Evolutionary conservation across 768 basidiomycete genomes (phyloP), one percentile per base, ranked within the genome.

Genomic region (Tubosaeta sp.): DNA sequence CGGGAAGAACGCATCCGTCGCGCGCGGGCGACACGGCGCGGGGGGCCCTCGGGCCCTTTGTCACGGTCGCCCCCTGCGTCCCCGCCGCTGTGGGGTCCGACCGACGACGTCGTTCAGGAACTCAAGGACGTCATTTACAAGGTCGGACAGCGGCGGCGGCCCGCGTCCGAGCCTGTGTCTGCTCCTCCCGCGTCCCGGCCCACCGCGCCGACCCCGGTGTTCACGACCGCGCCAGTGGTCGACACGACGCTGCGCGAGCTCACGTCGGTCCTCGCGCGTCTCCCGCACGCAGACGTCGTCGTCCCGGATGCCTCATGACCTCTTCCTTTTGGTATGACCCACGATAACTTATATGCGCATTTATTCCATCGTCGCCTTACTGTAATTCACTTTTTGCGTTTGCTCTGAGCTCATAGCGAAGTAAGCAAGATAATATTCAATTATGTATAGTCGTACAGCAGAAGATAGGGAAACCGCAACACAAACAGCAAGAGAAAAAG

Each of bases 41-140:
- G 11, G 22, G 22, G 22, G 22, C 22, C n/a, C 13, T 33, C 19
- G 13, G n/a, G n/a, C n/a, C n/a, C n/a, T n/a, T 33, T 17, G 12
- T 32, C 32, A 6, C 31, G 6, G 10, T 6, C 43, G 4, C 37
- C 37, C 5, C 60, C 29, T 4, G n/a, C 17, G 29, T 44, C 43
- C 8, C n/a, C 43, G n/a, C 43, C 43, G 66, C 72, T 73, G 51
- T 84, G 85, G 84, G 87, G 86, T 0, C 88, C 86, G 7, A 81
- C 82, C 5, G 84, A 83, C 1, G 89, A 91, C 55, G 88, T 91
- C 33, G 87, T 91, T 6, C 83, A 88, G 65, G 89, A 91, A 66
- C 72, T 91, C 56, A 88, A 86, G 66, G 89, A 91, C 59, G 88
- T 91, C 11, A 91, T 91, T 29, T 88, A 86, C 86, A 86, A 89